Percentiles rank a stretch among this genome's conserved stretches.
Evolutionary conservation across 2,329 filamentous ascomycete species (phyloP).

Genomic region (Paracorniculantispora psalliotae): DNA sequence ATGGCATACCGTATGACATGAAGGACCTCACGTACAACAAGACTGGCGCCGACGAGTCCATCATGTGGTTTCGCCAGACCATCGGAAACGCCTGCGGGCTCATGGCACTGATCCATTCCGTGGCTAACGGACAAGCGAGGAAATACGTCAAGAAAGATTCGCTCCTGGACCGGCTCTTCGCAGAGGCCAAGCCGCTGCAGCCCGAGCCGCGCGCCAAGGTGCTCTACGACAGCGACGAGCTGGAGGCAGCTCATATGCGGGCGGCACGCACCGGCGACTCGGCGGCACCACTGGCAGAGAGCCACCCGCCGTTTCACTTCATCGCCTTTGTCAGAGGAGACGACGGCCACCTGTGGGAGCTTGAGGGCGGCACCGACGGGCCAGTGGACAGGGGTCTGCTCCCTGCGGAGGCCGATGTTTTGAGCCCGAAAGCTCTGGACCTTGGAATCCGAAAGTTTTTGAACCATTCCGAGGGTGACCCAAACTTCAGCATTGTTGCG

Average conservation of each 20-base stretch:
- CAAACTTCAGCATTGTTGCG: constrained; percentile 37
- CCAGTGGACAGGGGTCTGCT: constrained; percentile 62
- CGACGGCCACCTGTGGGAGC: constrained; percentile 66
- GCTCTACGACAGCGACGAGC: constrained; percentile 62
- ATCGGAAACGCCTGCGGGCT: constrained; percentile 79
- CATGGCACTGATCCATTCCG: constrained; percentile 69
- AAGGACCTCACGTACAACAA: constrained; percentile 28
- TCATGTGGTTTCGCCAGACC: constrained; percentile 81
- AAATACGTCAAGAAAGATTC: constrained; percentile 49
- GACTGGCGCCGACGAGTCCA: constrained; percentile 47
- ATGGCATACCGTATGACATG: constrained; percentile 20
- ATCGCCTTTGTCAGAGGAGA: constrained; percentile 71
- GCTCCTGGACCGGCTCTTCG: constrained; percentile 54
- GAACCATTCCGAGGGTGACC: constrained; percentile 29
- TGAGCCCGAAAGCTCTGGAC: constrained; percentile 64
- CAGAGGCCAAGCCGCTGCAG: constrained; percentile 55
- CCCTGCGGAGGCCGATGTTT: constrained; percentile 52
- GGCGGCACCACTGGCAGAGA: constrained; percentile 54
- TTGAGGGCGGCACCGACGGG: constrained; percentile 71
- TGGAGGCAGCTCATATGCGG: constrained; percentile 69
- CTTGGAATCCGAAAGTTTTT: constrained; percentile 47
- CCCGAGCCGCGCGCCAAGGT: constrained; percentile 60
- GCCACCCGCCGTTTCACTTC: constrained; percentile 67
- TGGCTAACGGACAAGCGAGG: constrained; percentile 62
- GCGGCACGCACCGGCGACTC: constrained; percentile 68